Percentiles rank a stretch among this genome's conserved stretches.
phyloP scores from a whole-genome alignment of 2,329 filamentous ascomycete species.

The Aspergillus sergii region DNA sequence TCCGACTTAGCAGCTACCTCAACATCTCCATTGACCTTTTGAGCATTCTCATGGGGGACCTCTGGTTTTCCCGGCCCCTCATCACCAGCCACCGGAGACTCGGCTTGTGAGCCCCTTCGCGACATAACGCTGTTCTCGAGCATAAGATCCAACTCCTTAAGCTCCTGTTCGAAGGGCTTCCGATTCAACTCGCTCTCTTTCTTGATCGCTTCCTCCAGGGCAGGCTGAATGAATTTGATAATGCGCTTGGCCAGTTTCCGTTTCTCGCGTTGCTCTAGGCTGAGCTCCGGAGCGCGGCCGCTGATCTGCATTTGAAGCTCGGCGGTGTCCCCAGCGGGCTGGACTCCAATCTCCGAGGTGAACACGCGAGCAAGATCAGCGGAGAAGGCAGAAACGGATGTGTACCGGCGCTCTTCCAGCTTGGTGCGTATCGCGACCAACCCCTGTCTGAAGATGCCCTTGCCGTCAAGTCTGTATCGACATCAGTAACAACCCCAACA shows the following conservation, averaged over 20 bases:
- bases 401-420: constrained; percentile 60
- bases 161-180: constrained; percentile 68
- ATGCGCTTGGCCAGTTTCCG: constrained; percentile 88
- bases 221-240: constrained; percentile 77
- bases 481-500: constrained; percentile 19
- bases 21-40: constrained; percentile 28
- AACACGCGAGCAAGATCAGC: constrained; percentile 60
- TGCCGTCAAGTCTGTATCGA: constrained; percentile 49
- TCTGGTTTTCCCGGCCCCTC: constrained; percentile 50
- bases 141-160: constrained; percentile 73
- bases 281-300: constrained; percentile 47
- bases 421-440: constrained; percentile 56
- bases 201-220: constrained; percentile 72
- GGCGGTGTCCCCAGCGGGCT: constrained; percentile 48
- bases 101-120: constrained; percentile 53
- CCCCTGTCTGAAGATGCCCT: constrained; percentile 57
- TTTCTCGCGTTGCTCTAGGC: constrained; percentile 73
- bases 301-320: constrained; percentile 56
- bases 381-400: constrained; percentile 63
- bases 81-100: constrained; percentile 44
- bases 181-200: constrained; percentile 81
- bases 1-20: constrained; percentile 25
- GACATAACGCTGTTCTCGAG: constrained; percentile 67
- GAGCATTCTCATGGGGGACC: constrained; percentile 34
- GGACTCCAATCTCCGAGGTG: constrained; percentile 55